Evolutionary conservation across 2,329 filamentous ascomycete genomes (phyloP), one percentile per base, ranked within the genome.

Genomic region (Coniochaeta prunicola): DNA sequence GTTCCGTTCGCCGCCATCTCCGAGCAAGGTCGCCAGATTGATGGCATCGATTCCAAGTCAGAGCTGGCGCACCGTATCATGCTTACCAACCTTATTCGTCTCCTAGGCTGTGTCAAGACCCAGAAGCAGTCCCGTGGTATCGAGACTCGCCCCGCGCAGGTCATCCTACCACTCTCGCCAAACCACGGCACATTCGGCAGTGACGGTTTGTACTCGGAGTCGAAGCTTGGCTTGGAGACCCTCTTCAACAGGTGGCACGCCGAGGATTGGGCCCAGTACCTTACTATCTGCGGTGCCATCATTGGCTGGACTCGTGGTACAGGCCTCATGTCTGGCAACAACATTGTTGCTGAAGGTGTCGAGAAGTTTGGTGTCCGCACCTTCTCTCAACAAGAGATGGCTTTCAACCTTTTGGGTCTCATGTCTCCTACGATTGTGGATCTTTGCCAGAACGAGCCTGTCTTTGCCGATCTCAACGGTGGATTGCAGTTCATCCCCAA

Each of bases 261-360:
- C 0, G 94, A 99, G 78, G 92, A 86, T 78, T 99, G 94, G 94
- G 88, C 86, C 64, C 93, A 93, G 77, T 99, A 96, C 79, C 91
- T 99, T 68, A 97, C 93, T 61, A 94, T 99, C 67, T 99, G 94
- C 68, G 94, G 94, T 79, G 93, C 93, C 63, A 91, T 97, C 74
- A 99, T 99, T 71, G 94, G 94, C 63, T 99, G 94, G 94, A 99
- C 94, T 66, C 93, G 94, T 77, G 94, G 93, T 64, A 99, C 94
- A 63, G 94, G 94, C 71, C 86, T 99, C 67, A 99, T 99, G 93
- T 90, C 89, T 65, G 92, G 90, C 69, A 97, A 97, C 82, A 97
- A 99, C 75, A 87, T 97, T 67, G 92, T 97, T 64, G 94, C 94
- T 36, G 93, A 97, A 73, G 94, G 93, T 61, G 91, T 99, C 59